Evolutionary conservation across 2,329 filamentous ascomycete species (phyloP).

Genomic region (Diaporthe velutina): DNA sequence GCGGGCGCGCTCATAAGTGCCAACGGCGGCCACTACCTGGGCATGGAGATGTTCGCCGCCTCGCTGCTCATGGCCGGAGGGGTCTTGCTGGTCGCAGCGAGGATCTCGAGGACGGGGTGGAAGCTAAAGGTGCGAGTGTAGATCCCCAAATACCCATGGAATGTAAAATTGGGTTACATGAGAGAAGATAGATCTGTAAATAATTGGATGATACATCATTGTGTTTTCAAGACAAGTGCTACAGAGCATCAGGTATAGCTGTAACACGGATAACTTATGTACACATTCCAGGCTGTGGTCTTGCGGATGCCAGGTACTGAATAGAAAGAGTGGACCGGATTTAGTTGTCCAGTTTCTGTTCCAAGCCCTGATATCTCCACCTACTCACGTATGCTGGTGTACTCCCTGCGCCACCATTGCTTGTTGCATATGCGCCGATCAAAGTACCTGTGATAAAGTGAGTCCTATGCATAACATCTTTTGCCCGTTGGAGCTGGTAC

Average conservation of each 20-base stretch:
- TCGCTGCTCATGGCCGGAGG: slow-evolving; percentile 56
- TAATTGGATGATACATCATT: neutral
- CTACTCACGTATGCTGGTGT: slow-evolving; percentile 24
- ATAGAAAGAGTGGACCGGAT: neutral
- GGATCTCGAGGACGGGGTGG: slow-evolving; percentile 56
- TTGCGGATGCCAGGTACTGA: too few relatives aligned
- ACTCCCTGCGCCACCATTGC: slow-evolving; percentile 46
- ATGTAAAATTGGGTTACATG: too few relatives aligned
- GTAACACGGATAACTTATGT: neutral
- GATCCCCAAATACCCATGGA: rapidly evolving
- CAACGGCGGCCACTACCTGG: slow-evolving; percentile 55
- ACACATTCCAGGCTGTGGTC: neutral
- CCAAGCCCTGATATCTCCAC: slow-evolving; percentile 29
- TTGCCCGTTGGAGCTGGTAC: neutral
- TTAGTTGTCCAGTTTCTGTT: neutral
- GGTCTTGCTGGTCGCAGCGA: slow-evolving; percentile 54
- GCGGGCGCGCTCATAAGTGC: slow-evolving; percentile 62
- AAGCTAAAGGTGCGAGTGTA: slow-evolving; percentile 52
- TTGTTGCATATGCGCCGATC: slow-evolving; percentile 52
- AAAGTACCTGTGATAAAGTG: slow-evolving; percentile 49
- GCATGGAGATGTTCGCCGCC: slow-evolving; percentile 63
- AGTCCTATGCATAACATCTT: neutral
- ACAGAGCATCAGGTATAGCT: neutral
- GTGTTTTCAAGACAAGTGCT: neutral
- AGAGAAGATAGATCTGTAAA: neutral